Conservation (phyloP, 2,329 filamentous ascomycete genomes). For the Neurospora crassa region DNA sequence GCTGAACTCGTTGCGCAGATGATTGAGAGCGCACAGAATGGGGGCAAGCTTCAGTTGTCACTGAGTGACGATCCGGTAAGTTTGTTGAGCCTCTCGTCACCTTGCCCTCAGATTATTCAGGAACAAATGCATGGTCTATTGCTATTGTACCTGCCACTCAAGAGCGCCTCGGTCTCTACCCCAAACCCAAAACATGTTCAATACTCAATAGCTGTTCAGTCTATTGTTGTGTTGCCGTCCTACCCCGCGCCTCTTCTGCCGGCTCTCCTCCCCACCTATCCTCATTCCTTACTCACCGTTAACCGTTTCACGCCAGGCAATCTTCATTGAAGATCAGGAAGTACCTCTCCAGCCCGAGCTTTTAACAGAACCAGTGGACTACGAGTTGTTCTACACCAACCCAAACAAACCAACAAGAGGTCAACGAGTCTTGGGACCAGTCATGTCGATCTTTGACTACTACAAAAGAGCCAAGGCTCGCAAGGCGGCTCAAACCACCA, state of each 20-base stretch:
- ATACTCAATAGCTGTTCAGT: neutral
- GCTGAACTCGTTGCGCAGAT: slow-evolving; percentile 51
- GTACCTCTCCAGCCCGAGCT: slow-evolving; percentile 6
- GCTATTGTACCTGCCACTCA: slow-evolving; percentile 10
- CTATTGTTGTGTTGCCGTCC: neutral
- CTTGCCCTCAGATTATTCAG: neutral
- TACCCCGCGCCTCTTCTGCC: neutral
- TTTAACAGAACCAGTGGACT: slow-evolving; percentile 32
- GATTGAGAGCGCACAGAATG: slow-evolving; percentile 49
- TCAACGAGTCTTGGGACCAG: slow-evolving; percentile 39
- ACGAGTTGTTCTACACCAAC: slow-evolving; percentile 48
- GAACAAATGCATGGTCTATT: slow-evolving; percentile 1
- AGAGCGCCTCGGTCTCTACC: slow-evolving; percentile 3
- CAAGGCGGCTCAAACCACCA: slow-evolving; percentile 24
- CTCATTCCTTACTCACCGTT: slow-evolving; percentile 4
- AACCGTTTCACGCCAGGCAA: slow-evolving; percentile 29
- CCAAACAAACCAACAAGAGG: slow-evolving; percentile 36
- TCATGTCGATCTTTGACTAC: slow-evolving; percentile 40
- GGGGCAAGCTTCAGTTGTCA: slow-evolving; percentile 45
- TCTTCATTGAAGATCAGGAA: slow-evolving; percentile 39
- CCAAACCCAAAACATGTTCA: slow-evolving; percentile 3
- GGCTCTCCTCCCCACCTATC: neutral
- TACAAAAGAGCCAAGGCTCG: slow-evolving; percentile 23
- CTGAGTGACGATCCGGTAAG: slow-evolving; percentile 52
- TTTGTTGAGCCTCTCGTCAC: slow-evolving; percentile 17